Evolutionary conservation across 352 stramenopile species (phyloP).

Genomic region (Phytophthora lateralis): DNA sequence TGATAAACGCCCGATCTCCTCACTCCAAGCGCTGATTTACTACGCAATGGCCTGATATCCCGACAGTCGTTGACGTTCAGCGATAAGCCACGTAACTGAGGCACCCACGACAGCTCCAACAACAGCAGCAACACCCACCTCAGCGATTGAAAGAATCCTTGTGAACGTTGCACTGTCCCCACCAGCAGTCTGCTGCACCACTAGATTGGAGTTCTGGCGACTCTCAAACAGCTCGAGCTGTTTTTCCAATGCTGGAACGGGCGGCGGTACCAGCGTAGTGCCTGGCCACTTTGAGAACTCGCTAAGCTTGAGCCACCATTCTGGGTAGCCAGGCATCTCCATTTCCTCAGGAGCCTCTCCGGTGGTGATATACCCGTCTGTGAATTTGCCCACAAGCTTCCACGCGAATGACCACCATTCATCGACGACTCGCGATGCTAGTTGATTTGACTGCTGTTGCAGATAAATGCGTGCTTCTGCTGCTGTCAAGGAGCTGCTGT

Average conservation of each 20-base stretch:
- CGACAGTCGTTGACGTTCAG: slow-evolving; percentile 27
- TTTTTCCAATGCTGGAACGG: slow-evolving; percentile 42
- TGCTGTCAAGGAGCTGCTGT: slow-evolving; percentile 17
- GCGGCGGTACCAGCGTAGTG: slow-evolving; percentile 53
- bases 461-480: slow-evolving; percentile 31
- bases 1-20: slow-evolving; percentile 13
- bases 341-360: slow-evolving; percentile 60
- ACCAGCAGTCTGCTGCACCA: slow-evolving; percentile 7
- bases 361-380: slow-evolving; percentile 75
- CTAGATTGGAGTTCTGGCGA: slow-evolving; percentile 27
- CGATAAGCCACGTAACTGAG: slow-evolving; percentile 39
- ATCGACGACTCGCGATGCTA: slow-evolving; percentile 61
- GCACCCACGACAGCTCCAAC: slow-evolving; percentile 40
- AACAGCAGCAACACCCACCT: slow-evolving; percentile 36
- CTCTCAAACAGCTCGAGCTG: slow-evolving; percentile 46
- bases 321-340: slow-evolving; percentile 65
- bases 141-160: slow-evolving; percentile 20
- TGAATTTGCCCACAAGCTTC: slow-evolving; percentile 77
- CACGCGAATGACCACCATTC: slow-evolving; percentile 76
- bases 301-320: slow-evolving; percentile 65
- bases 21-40: neutral
- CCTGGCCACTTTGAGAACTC: slow-evolving; percentile 76
- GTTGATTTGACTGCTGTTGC: slow-evolving; percentile 53
- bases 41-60: slow-evolving; percentile 46
- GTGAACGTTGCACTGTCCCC: slow-evolving; percentile 5